phyloP scores from a whole-genome alignment of 2,329 filamentous ascomycete genomes.

The Curvularia lunata region DNA sequence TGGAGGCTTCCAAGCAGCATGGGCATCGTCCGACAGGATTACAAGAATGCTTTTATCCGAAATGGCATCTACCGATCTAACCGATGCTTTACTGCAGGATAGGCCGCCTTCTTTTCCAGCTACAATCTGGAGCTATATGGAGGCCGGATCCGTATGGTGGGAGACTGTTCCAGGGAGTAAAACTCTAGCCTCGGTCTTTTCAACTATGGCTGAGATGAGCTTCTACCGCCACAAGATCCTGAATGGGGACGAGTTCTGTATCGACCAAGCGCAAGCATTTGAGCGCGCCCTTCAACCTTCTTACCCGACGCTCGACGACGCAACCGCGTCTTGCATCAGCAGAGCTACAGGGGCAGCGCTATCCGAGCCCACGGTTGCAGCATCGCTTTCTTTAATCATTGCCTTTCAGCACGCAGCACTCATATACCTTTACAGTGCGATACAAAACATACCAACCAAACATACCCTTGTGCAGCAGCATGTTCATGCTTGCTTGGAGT shows the following conservation, averaged over 20 bases:
- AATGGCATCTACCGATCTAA: conserved; percentile 25
- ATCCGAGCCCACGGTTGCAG: conserved; percentile 1
- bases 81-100: conserved; percentile 20
- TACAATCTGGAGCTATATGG: conserved; percentile 17
- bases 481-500: conserved; percentile 22
- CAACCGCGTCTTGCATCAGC: background rate
- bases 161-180: conserved; percentile 9
- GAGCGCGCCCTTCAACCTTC: conserved; percentile 12
- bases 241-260: conserved; percentile 1
- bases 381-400: conserved; percentile 12
- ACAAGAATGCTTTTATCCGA: conserved; percentile 23
- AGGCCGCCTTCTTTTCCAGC: conserved; percentile 18
- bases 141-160: conserved; percentile 21
- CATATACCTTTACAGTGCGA: conserved; percentile 26
- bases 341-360: background rate
- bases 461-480: conserved; percentile 24
- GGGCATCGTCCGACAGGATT: conserved; percentile 12
- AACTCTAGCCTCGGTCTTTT: conserved; percentile 11
- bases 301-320: conserved; percentile 1
- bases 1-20: conserved; percentile 57
- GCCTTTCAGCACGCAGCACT: conserved; percentile 24
- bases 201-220: conserved; percentile 14
- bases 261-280: conserved; percentile 8
- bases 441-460: conserved; percentile 14
- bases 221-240: conserved; percentile 10